Evolutionary conservation across 106 monocot species (phyloP).

Genomic region (Iris macrosiphon): DNA sequence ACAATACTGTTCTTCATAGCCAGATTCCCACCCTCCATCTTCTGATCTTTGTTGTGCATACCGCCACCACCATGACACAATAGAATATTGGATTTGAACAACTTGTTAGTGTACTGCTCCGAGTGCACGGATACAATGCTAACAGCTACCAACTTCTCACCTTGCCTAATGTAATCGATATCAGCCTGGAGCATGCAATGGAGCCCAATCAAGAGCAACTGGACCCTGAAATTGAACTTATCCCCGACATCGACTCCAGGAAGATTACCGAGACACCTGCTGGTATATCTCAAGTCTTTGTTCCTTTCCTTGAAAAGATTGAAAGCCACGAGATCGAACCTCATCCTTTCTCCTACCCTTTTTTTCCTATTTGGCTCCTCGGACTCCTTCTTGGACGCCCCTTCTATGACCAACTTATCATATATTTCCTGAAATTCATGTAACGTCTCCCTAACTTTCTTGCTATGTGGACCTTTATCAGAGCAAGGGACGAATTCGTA

Average conservation of each 20-base stretch:
- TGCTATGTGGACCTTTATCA: too few species aligned
- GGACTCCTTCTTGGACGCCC: neutral
- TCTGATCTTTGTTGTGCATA: slow-evolving; percentile 12
- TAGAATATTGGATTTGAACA: slow-evolving; percentile 20
- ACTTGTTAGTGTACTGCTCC: slow-evolving; percentile 6
- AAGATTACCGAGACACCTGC: slow-evolving; percentile 31
- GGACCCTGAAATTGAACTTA: slow-evolving; percentile 37
- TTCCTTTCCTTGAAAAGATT: slow-evolving; percentile 23
- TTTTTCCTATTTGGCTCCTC: too few species aligned
- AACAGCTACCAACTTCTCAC: slow-evolving; percentile 19
- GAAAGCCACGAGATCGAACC: slow-evolving; percentile 26
- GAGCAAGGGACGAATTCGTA: too few species aligned
- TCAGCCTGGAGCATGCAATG: slow-evolving; percentile 12
- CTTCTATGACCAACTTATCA: slow-evolving; percentile 13
- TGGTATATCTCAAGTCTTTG: neutral
- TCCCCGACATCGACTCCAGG: slow-evolving; percentile 57
- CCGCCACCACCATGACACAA: slow-evolving; percentile 27
- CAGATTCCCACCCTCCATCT: slow-evolving; percentile 33
- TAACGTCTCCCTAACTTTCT: slow-evolving; percentile 5
- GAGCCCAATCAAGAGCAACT: slow-evolving; percentile 38
- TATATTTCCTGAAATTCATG: slow-evolving; percentile 24
- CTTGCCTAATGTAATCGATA: slow-evolving; percentile 24
- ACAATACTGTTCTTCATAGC: slow-evolving; percentile 41
- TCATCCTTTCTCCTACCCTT: neutral
- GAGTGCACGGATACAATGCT: slow-evolving; percentile 26